Evolutionary conservation across 2,329 filamentous ascomycete species (phyloP).

Genomic region (Neopestalotiopsis rosae): DNA sequence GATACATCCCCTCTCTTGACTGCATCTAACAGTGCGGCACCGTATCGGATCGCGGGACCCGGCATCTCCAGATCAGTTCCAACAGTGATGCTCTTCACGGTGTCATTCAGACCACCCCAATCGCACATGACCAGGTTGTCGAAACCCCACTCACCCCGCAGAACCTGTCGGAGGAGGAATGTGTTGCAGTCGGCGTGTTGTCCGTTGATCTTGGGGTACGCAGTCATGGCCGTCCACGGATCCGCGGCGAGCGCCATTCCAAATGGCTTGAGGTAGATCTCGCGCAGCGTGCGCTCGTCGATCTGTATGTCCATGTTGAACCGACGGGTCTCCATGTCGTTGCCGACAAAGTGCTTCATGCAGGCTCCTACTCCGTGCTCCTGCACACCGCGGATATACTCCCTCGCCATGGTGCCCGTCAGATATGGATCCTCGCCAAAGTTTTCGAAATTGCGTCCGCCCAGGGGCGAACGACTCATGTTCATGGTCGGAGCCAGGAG

Average conservation of each 20-base stretch:
- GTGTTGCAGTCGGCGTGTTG: constrained; percentile 59
- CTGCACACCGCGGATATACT: constrained; percentile 53
- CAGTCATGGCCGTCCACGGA: constrained; percentile 69
- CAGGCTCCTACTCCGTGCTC: constrained; percentile 42
- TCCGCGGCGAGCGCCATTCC: constrained; percentile 72
- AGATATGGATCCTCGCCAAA: constrained; percentile 72
- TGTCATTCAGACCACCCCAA: constrained; percentile 38
- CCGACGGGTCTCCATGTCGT: constrained; percentile 71
- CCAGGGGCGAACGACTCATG: constrained; percentile 50
- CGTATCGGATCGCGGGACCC: constrained; percentile 24
- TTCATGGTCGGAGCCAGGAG: constrained; percentile 24
- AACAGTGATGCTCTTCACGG: constrained; percentile 40
- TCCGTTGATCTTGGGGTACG: constrained; percentile 68
- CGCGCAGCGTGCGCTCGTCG: constrained; percentile 65
- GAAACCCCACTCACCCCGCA: constrained; percentile 62
- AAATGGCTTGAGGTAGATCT: constrained; percentile 72
- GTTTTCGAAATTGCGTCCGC: constrained; percentile 73
- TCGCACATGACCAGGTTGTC: constrained; percentile 47
- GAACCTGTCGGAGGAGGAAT: constrained; percentile 54
- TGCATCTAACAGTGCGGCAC: background rate
- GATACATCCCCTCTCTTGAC: background rate
- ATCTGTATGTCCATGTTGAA: constrained; percentile 66
- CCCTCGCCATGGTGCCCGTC: constrained; percentile 53
- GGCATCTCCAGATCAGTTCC: constrained; percentile 49
- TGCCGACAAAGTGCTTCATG: constrained; percentile 53